Percentiles rank a stretch among this genome's conserved stretches.
Evolutionary conservation across 1,284 basidiomycete genomes (phyloP).

Genomic region (Cutaneotrichosporon cutaneum): DNA sequence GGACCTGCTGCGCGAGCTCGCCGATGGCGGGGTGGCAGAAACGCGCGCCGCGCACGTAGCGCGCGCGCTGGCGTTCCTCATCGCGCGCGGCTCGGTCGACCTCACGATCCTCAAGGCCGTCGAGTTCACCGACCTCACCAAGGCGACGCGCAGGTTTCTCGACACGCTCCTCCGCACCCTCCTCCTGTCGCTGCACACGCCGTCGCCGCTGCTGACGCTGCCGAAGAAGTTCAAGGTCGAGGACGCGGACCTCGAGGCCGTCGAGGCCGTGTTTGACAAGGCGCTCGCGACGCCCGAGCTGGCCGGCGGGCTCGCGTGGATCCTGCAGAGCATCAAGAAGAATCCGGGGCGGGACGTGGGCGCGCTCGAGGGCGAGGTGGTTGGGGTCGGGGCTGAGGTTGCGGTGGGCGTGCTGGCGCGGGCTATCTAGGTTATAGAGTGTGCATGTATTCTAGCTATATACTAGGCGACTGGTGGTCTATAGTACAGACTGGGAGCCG

Average conservation of each 20-base stretch:
- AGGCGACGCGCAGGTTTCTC: conserved; percentile 66
- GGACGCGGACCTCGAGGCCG: conserved; percentile 54
- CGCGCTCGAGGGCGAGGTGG: conserved; percentile 56
- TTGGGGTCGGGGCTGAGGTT: conserved; percentile 63
- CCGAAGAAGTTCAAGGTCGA: conserved; percentile 31
- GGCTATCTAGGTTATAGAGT: conserved; percentile 27
- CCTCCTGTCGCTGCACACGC: conserved; percentile 69
- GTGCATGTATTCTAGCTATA: no score
- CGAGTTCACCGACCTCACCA: conserved; percentile 72
- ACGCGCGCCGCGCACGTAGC: conserved; percentile 59
- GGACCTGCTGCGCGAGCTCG: conserved; percentile 93
- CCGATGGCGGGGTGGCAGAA: conserved; percentile 58
- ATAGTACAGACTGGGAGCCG: no score
- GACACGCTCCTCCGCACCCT: conserved; percentile 65
- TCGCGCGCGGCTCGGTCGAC: conserved; percentile 69
- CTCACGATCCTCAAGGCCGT: conserved; percentile 83
- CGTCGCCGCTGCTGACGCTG: conserved; percentile 59
- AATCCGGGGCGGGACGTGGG: conserved; percentile 49
- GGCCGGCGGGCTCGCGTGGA: conserved; percentile 45
- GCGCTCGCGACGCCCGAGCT: conserved; percentile 38
- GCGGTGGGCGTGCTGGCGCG: conserved; percentile 64
- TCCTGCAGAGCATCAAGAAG: conserved; percentile 63
- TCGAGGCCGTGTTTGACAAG: conserved; percentile 48
- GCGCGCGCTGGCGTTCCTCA: conserved; percentile 76
- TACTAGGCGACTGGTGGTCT: no score